Conservation (phyloP, 2,329 filamentous ascomycete species). For the Paraphaeosphaeria minitans region DNA sequence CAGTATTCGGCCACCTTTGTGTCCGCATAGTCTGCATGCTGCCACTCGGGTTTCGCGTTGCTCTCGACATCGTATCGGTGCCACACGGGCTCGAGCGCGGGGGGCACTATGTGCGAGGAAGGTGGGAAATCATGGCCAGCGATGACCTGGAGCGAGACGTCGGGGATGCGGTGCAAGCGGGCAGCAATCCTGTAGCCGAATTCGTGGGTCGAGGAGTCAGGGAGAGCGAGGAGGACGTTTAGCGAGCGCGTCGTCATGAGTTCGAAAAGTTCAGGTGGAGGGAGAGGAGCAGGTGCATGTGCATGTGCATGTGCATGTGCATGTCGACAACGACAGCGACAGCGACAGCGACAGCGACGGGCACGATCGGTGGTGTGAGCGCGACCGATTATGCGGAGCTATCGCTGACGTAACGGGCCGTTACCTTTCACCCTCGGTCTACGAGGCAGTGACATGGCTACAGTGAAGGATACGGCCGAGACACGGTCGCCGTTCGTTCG, state of each 20-base stretch:
- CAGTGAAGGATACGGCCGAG: neutral
- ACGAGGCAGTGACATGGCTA: neutral
- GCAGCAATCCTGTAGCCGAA: constrained; percentile 70
- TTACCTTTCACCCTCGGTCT: neutral
- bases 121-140: constrained; percentile 35
- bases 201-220: constrained; percentile 67
- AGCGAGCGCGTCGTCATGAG: constrained; percentile 34
- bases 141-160: constrained; percentile 55
- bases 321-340: neutral
- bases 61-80: constrained; percentile 34
- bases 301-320: too few relatives aligned
- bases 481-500: too few relatives aligned
- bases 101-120: constrained; percentile 26
- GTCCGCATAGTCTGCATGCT: constrained; percentile 41
- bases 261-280: neutral
- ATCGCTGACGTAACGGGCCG: neutral
- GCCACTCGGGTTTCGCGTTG: constrained; percentile 26
- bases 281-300: constrained; percentile 28
- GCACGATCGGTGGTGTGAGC: neutral
- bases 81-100: constrained; percentile 38
- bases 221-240: constrained; percentile 67
- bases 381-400: neutral
- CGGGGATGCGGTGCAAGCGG: constrained; percentile 70
- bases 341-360: neutral
- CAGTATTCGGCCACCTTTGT: constrained; percentile 71